phyloP scores from a whole-genome alignment of 805 yeast genomes.

The Saccharomycopsis javanensis region DNA sequence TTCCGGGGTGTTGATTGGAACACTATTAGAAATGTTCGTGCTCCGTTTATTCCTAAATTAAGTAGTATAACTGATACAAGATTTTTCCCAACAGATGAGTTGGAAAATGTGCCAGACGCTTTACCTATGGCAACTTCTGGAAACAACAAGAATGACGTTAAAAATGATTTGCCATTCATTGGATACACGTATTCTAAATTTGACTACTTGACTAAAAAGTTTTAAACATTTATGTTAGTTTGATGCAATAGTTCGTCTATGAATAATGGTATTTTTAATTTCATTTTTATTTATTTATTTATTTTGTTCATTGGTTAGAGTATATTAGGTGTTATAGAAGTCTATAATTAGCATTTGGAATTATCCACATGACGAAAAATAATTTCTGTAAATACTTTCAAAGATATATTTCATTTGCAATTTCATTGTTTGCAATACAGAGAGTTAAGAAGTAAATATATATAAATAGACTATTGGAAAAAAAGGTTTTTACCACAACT shows the following conservation, averaged over 20 bases:
- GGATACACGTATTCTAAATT: conserved; percentile 95
- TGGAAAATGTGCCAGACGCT: conserved; percentile 84
- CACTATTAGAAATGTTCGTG: conserved; percentile 75
- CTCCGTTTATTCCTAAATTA: conserved; percentile 89
- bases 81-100: conserved; percentile 95
- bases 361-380: not conserved
- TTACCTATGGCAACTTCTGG: conserved; percentile 27
- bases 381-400: no score
- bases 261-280: not conserved
- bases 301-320: not conserved
- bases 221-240: not conserved
- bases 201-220: conserved; percentile 75
- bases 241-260: no score
- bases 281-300: not conserved
- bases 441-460: not conserved
- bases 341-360: not conserved
- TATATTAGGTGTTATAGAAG: not conserved
- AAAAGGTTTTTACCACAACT: conserved; percentile 27
- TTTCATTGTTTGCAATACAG: not conserved
- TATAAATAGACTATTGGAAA: not conserved
- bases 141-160: conserved; percentile 37
- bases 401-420: not conserved
- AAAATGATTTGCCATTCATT: conserved; percentile 91
- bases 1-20: conserved; percentile 96
- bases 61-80: conserved; percentile 91